These are phyloP conservation scores for Cladosporium sp. DNA, from an alignment of 2,329 filamentous ascomycete species.

Conservation along the genomic window DNA sequence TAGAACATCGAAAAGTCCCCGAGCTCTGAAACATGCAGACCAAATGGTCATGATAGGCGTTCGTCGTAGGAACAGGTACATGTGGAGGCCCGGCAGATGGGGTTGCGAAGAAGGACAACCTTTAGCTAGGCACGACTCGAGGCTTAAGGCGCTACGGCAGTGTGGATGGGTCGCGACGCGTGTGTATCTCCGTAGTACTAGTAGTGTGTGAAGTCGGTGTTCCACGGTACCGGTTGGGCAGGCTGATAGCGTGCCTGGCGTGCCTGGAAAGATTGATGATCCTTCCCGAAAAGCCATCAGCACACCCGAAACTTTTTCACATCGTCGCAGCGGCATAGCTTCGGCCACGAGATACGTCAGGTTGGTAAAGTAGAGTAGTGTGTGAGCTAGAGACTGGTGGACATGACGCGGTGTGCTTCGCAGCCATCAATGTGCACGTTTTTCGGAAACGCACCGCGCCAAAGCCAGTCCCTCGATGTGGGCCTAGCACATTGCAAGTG, in stretches of 20 bases:
- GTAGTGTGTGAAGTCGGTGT: not conserved
- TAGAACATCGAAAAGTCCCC: not conserved
- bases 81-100: not conserved
- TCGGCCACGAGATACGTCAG: not conserved
- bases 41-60: not conserved
- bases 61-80: not conserved
- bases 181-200: no score
- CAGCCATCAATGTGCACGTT: not conserved
- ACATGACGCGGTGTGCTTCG: not conserved
- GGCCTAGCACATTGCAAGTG: not conserved
- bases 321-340: not conserved
- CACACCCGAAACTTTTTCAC: not conserved
- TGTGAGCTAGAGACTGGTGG: not conserved
- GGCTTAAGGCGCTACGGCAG: not conserved
- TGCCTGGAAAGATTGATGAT: not conserved
- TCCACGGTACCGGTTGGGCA: not conserved
- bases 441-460: conserved; percentile 7
- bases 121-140: conserved; percentile 4
- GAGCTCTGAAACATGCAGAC: conserved; percentile 12
- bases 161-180: not conserved
- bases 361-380: not conserved
- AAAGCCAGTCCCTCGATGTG: conserved; percentile 3
- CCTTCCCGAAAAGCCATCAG: not conserved
- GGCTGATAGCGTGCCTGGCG: not conserved
- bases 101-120: not conserved